Base-by-base conservation (phyloP, 345 rosid species). In the Ailanthus altissimus region DNA sequence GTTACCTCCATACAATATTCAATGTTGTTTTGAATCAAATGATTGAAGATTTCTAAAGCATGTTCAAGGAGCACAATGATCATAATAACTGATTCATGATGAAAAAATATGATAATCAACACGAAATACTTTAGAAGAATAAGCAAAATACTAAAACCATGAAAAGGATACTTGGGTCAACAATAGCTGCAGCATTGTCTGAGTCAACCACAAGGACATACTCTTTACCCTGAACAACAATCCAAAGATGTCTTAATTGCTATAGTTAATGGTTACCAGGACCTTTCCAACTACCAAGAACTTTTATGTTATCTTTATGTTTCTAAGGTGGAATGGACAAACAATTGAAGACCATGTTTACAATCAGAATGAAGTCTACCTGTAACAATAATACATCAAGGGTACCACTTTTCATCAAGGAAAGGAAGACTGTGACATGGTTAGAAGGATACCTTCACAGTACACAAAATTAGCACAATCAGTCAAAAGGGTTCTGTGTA, bases 1-100 rank as follows among this genome's bases (percentile, higher is more conserved):
- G 54, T 43, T 87, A 90, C 94, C 94, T 90, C 94, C 85, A 86
- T 81, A 60, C 89, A 88, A 72, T 74, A 83, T 69, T 86, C 94
- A 70, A 83, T 81, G 40, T 84, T 77, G 79, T 88, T 86, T 77
- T 75, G 79, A 50, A 81, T 65, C 85, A 90, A 68, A 81, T 88
- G 86, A 67, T 77, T 85, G 80, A 88, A 77, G 82, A 90, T 90
- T 75, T 86, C 94, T 90, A 77, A 11, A 71, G 16, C 62, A 72
- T 70, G 73, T 9, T 88, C 78, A 90, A 87, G 88, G 84, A 69
- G 72, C 60, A 79, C 77, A 77, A 75, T 36, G 21, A 26, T 51
- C 58, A 59, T 50, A 70, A 62, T 21, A 40, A 61, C 28, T 58
- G 16, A 75, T 53, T 53, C 47, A 0, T 40, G 57, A 51, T 3